These are phyloP conservation scores for Periconia macrospinosa DNA, from an alignment of 2,329 filamentous ascomycete genomes.

Conservation along the genomic window DNA sequence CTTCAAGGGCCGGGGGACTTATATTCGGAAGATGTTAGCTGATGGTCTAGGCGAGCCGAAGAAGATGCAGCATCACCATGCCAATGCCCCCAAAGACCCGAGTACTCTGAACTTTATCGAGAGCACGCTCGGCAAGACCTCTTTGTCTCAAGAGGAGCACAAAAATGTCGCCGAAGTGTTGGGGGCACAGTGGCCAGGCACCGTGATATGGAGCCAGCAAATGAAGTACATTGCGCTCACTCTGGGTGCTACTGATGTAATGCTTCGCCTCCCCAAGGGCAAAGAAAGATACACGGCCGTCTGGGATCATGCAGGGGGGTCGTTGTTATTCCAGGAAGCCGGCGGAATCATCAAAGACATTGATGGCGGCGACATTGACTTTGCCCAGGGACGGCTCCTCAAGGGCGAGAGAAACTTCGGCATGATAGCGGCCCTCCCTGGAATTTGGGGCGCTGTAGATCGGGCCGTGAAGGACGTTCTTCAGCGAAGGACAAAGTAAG, in stretches of 20 bases:
- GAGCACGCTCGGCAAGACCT: slow-evolving; percentile 44
- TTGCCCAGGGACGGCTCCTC: slow-evolving; percentile 39
- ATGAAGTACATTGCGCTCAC: slow-evolving; percentile 58
- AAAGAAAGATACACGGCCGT: slow-evolving; percentile 50
- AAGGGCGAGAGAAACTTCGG: slow-evolving; percentile 36
- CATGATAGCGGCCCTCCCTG: slow-evolving; percentile 37
- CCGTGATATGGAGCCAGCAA: slow-evolving; percentile 56
- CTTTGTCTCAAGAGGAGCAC: slow-evolving; percentile 41
- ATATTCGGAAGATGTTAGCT: slow-evolving; percentile 43
- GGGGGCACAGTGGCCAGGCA: slow-evolving; percentile 50
- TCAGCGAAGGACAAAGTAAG: slow-evolving; percentile 16
- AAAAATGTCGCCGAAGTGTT: slow-evolving; percentile 41
- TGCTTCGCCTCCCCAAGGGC: slow-evolving; percentile 52
- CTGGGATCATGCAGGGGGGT: slow-evolving; percentile 61
- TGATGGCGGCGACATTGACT: slow-evolving; percentile 53
- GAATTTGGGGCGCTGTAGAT: slow-evolving; percentile 27
- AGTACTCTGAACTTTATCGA: slow-evolving; percentile 50
- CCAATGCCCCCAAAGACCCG: slow-evolving; percentile 32
- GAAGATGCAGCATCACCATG: slow-evolving; percentile 28
- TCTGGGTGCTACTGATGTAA: slow-evolving; percentile 53
- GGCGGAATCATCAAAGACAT: slow-evolving; percentile 56
- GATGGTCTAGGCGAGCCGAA: slow-evolving; percentile 34
- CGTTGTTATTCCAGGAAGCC: slow-evolving; percentile 54
- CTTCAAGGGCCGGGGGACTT: slow-evolving; percentile 50
- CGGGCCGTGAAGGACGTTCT: slow-evolving; percentile 32